These are phyloP conservation scores for Goniomonas avonlea DNA, from an alignment of 78 protist species.

Conservation along the genomic window DNA sequence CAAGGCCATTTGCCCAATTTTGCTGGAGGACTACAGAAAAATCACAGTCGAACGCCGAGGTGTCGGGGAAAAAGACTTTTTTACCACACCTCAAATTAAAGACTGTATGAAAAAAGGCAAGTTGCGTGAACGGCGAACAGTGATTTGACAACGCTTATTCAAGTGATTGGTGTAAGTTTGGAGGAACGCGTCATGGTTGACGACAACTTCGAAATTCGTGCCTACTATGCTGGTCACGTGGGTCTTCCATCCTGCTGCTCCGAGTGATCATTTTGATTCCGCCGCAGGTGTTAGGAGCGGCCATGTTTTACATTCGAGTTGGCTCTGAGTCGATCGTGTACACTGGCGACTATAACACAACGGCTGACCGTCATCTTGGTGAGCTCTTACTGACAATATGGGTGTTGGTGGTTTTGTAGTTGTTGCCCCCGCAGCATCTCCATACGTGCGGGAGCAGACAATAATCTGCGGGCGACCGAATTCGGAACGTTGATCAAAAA, in stretches of 20 bases:
- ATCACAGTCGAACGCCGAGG: conserved; percentile 60
- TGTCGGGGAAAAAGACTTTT: conserved; percentile 54
- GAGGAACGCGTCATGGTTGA: conserved; percentile 73
- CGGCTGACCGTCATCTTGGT: conserved; percentile 96
- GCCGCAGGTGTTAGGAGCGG: conserved; percentile 85
- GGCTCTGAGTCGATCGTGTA: conserved; percentile 77
- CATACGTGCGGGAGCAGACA: too few species aligned
- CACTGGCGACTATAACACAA: conserved; percentile 97
- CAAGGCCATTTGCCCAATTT: too few species aligned
- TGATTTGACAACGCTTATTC: too few species aligned
- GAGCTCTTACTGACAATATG: too few species aligned
- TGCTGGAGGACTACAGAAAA: conserved; percentile 29
- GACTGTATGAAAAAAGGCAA: conserved; percentile 79
- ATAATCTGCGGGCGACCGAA: too few species aligned
- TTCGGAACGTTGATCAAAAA: too few species aligned
- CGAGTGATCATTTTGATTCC: background rate
- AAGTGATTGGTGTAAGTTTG: too few species aligned
- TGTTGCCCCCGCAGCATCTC: too few species aligned
- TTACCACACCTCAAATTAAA: conserved; percentile 67
- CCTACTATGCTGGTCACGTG: conserved; percentile 94
- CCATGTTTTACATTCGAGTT: conserved; percentile 77
- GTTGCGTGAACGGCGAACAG: too few species aligned
- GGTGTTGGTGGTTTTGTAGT: too few species aligned
- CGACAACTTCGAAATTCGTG: conserved; percentile 64
- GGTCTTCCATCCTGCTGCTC: background rate